A percentile compares a stretch with the other conserved stretches of the same genome.
These are phyloP conservation scores for Metarhizium guizhouense DNA, from an alignment of 2,329 filamentous ascomycete species.

Conservation along the genomic window DNA sequence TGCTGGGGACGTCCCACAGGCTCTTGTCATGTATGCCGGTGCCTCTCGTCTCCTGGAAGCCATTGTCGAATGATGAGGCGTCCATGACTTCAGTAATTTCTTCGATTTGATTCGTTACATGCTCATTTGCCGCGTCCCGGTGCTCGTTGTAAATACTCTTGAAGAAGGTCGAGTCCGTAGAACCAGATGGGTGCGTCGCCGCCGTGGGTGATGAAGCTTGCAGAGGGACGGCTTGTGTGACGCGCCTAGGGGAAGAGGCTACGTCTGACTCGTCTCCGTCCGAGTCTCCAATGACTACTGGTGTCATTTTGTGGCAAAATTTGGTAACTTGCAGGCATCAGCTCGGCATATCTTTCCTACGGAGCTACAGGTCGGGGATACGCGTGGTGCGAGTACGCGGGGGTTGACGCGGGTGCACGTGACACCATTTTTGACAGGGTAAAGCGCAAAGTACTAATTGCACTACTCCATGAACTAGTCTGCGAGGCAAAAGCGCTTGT, in stretches of 20 bases:
- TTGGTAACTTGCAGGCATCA: neutral
- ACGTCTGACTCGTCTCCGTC: slow-evolving; percentile 22
- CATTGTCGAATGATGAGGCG: slow-evolving; percentile 7
- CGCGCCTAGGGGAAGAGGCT: neutral
- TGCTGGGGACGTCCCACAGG: slow-evolving; percentile 37
- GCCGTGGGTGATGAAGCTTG: slow-evolving; percentile 13
- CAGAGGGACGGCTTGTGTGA: neutral
- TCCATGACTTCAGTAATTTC: neutral
- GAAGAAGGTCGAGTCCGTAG: slow-evolving; percentile 41
- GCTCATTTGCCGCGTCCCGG: slow-evolving; percentile 20
- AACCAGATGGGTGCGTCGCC: slow-evolving; percentile 24
- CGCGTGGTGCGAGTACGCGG: too few relatives aligned
- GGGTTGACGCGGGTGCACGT: slow-evolving; percentile 3
- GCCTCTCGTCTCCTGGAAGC: slow-evolving; percentile 1
- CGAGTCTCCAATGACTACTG: slow-evolving; percentile 28
- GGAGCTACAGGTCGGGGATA: neutral
- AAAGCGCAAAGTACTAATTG: too few relatives aligned
- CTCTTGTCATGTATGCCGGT: slow-evolving; percentile 16
- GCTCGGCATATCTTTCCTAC: neutral
- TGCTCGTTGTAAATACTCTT: slow-evolving; percentile 38
- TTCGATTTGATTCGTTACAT: neutral
- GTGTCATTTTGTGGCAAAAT: slow-evolving; percentile 10
- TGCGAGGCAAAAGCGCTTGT: too few relatives aligned
- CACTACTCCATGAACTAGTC: too few relatives aligned
- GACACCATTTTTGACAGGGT: neutral